Base-by-base conservation (phyloP, 176 grass and related monocot species). In the Bonia amplexicaulis region DNA sequence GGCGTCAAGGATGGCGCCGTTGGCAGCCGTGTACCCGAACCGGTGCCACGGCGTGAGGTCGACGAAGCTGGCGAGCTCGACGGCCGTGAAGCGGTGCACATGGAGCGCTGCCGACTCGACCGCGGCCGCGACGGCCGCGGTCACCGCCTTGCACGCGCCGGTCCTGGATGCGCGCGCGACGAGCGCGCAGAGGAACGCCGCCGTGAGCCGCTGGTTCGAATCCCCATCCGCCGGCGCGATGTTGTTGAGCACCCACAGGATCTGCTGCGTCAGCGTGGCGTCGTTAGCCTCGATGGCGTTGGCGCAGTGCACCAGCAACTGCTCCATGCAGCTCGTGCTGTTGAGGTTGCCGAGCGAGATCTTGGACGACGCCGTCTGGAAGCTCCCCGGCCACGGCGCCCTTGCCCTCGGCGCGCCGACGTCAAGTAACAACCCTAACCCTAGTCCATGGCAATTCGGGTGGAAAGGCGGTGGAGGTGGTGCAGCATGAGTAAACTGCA, bases 221-320 rank as follows among this genome's bases (percentile, higher is more conserved):
- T 99, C 97, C 1, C 97, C 97, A 3, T 99, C 97, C 2, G 93
- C 86, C 0, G 93, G 92, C 4, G 97, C 97, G 81, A 99, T 99
- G 92, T 99, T 99, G 90, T 99, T 94, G 54, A 99, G 93, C 20
- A 99, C 97, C 97, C 97, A 99, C 22, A 99, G 84, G 71, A 99
- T 89, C 87, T 99, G 97, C 75, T 99, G 97, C 54, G 97, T 91
- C 8, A 99, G 92, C 64, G 97, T 99, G 33, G 93, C 97, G 70
- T 99, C 97, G 81, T 99, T 99, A 54, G 86, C 81, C 86, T 99
- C 97, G 80, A 99, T 92, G 71, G 97, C 93, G 82, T 88, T 96
- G 84, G 97, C 97, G 85, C 97, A 99, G 92, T 99, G 93, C 74
- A 92, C 93, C 52, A 99, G 93, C 22, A 99, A 92, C 79, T 99